Evolutionary conservation across 345 rosid genomes (phyloP).

Genomic region (Trapa incisa): DNA sequence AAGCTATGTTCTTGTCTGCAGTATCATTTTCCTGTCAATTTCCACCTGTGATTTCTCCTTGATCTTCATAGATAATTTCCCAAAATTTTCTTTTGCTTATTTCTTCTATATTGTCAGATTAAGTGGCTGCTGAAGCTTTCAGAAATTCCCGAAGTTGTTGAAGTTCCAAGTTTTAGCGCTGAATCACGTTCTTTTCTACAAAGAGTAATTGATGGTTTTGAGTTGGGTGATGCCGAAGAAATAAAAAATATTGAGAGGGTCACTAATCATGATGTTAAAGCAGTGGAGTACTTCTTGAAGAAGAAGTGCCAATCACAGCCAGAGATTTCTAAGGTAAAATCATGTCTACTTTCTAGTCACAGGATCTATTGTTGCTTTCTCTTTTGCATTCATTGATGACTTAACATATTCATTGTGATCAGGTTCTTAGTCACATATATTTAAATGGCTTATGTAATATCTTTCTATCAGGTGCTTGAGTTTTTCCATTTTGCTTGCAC

Average conservation of each 20-base stretch:
- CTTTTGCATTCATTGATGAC: neutral
- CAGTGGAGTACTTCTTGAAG: conserved; percentile 87
- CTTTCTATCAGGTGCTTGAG: conserved; percentile 60
- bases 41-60: neutral
- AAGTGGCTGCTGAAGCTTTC: conserved; percentile 90
- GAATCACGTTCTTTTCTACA: conserved; percentile 54
- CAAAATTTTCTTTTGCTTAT: too few species aligned
- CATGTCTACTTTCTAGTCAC: too few species aligned
- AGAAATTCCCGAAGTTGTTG: conserved; percentile 50
- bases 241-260: conserved; percentile 70
- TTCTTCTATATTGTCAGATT: conserved; percentile 26
- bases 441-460: neutral
- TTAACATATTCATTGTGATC: neutral
- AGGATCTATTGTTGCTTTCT: neutral
- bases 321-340: conserved; percentile 62
- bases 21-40: neutral
- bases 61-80: neutral
- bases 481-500: conserved; percentile 96
- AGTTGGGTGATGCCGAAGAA: conserved; percentile 62
- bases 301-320: conserved; percentile 67
- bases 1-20: neutral
- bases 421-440: neutral
- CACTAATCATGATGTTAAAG: conserved; percentile 93
- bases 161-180: conserved; percentile 73
- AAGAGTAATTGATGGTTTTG: conserved; percentile 53